phyloP scores from a whole-genome alignment of 495 filamentous ascomycete genomes.

The Elaphomyces granulatus region DNA sequence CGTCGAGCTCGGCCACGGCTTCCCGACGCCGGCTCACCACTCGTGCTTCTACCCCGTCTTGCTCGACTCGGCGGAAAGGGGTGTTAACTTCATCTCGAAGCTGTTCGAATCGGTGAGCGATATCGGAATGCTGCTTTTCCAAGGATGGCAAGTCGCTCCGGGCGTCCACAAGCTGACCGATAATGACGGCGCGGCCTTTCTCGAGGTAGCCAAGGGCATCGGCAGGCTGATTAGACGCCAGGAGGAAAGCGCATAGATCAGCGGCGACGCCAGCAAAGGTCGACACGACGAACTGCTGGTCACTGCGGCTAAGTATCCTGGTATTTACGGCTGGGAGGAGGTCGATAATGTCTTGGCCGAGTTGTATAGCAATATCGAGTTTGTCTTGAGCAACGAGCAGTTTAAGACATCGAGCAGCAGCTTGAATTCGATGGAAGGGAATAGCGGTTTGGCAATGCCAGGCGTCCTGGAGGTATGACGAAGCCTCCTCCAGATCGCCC shows the following conservation, averaged over 20 bases:
- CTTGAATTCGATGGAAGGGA: too few species aligned
- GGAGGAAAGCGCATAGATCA: too few species aligned
- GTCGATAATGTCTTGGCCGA: background rate
- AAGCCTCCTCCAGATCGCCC: too few species aligned
- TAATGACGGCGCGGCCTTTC: constrained; percentile 10
- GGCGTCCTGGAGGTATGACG: too few species aligned
- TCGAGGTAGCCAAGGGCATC: too few species aligned
- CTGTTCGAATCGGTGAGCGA: constrained; percentile 4
- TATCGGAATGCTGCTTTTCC: constrained; percentile 4
- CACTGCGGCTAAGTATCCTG: background rate
- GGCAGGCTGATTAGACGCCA: too few species aligned
- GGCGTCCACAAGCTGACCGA: constrained; percentile 6
- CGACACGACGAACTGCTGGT: background rate
- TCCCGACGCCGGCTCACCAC: background rate
- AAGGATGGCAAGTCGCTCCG: constrained; percentile 9
- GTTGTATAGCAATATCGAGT: too few species aligned
- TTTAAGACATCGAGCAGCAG: too few species aligned
- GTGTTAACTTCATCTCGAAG: constrained; percentile 4
- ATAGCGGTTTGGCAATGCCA: too few species aligned
- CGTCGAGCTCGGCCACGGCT: constrained; percentile 3
- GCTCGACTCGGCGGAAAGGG: too few species aligned
- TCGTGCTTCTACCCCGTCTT: too few species aligned
- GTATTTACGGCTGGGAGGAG: background rate
- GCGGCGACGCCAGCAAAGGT: constrained; percentile 9
- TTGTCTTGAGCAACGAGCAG: too few species aligned